Evolutionary conservation across 306 rosid species (phyloP).

Genomic region (Quercus suber): DNA sequence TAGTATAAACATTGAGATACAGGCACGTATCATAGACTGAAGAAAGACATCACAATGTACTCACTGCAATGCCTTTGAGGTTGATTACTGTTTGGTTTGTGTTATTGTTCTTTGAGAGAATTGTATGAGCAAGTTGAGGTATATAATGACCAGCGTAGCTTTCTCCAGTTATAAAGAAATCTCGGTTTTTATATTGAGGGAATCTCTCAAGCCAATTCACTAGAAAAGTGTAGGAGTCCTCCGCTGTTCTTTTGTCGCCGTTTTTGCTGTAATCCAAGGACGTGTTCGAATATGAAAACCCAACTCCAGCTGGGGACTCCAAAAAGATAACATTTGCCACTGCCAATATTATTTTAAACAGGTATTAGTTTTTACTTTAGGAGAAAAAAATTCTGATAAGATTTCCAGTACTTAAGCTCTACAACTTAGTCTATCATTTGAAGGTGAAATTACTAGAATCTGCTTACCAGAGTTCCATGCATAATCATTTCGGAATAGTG

Average conservation of each 20-base stretch:
- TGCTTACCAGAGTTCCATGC: conserved; percentile 54
- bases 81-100: conserved; percentile 35
- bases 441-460: background rate
- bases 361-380: background rate
- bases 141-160: conserved; percentile 73
- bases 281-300: conserved; percentile 59
- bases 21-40: background rate
- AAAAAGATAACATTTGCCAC: conserved; percentile 63
- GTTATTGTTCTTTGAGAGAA: conserved; percentile 34
- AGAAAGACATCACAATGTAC: conserved; percentile 10
- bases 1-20: background rate
- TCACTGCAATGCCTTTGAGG: conserved; percentile 65
- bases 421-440: no score
- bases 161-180: conserved; percentile 56
- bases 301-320: conserved; percentile 70
- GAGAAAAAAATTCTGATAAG: no score
- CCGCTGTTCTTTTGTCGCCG: conserved; percentile 60
- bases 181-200: conserved; percentile 52
- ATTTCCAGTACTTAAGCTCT: no score
- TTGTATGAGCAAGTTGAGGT: conserved; percentile 55
- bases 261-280: conserved; percentile 24
- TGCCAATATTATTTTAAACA: conserved; percentile 23
- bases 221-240: conserved; percentile 52
- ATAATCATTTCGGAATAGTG: conserved; percentile 33
- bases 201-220: conserved; percentile 60